phyloP scores from a whole-genome alignment of 1,139 yeast species.

The Saccharomyces hybrid region DNA sequence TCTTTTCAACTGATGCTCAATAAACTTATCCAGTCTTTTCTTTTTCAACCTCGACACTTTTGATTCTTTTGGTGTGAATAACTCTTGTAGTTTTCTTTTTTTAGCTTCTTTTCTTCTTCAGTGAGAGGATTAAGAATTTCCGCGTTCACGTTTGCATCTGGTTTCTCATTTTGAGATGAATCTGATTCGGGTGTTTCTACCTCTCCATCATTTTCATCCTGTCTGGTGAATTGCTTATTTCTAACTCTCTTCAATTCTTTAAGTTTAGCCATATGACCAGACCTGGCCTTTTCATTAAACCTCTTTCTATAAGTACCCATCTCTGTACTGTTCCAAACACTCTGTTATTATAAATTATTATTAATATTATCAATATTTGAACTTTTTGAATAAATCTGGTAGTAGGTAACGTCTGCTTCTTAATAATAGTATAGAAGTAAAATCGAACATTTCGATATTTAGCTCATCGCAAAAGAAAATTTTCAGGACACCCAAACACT shows the following conservation, averaged over 20 bases:
- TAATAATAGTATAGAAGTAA: background rate
- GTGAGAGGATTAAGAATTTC: conserved; percentile 48
- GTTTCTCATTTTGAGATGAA: conserved; percentile 30
- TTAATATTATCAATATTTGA: background rate
- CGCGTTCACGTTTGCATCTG: conserved; percentile 63
- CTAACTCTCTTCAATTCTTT: conserved; percentile 60
- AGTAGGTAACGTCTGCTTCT: background rate
- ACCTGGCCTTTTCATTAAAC: conserved; percentile 77
- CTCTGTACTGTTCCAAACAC: background rate
- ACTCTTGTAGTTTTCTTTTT: conserved; percentile 55
- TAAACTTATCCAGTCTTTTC: conserved; percentile 69
- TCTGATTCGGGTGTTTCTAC: conserved; percentile 24
- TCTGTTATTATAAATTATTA: background rate
- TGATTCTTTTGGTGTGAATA: conserved; percentile 46
- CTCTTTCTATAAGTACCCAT: conserved; percentile 82
- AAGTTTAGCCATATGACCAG: conserved; percentile 79
- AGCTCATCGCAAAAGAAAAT: background rate
- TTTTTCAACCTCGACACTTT: conserved; percentile 67
- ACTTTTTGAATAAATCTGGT: background rate
- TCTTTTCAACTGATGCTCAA: conserved; percentile 80
- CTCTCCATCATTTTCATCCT: conserved; percentile 33
- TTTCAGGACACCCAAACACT: background rate
- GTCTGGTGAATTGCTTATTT: conserved; percentile 56
- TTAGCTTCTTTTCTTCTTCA: conserved; percentile 48
- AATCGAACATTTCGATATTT: background rate